Percentiles rank a stretch among this genome's conserved stretches.
These are phyloP conservation scores for Fagus crenata DNA, from an alignment of 306 rosid species.

Conservation along the genomic window DNA sequence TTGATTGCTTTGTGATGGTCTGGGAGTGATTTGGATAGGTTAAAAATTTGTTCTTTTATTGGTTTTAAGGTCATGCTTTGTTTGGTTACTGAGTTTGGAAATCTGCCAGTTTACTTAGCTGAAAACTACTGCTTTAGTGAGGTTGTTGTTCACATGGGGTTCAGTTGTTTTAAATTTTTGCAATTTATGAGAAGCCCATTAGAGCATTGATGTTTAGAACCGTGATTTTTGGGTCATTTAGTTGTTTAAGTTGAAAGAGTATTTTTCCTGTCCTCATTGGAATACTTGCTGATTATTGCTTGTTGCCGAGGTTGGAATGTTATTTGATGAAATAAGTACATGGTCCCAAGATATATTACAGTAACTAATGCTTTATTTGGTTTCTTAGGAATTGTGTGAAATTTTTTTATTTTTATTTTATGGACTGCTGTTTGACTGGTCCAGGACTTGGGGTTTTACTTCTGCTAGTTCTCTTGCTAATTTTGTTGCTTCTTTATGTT, in stretches of 20 bases:
- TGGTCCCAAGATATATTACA: neutral
- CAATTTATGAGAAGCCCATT: neutral
- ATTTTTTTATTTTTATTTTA: neutral
- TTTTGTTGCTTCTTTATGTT: too few species aligned
- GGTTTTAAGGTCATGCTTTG: slow-evolving; percentile 1
- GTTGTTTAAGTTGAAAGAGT: slow-evolving; percentile 25
- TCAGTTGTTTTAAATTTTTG: neutral
- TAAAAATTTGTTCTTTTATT: slow-evolving; percentile 16
- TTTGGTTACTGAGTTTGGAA: slow-evolving; percentile 6
- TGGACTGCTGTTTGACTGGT: too few species aligned
- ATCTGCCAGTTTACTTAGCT: neutral
- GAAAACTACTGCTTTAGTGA: neutral
- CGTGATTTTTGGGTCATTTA: slow-evolving; percentile 12
- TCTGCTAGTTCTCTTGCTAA: too few species aligned
- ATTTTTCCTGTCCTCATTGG: neutral
- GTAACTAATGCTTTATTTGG: neutral
- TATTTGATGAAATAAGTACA: slow-evolving; percentile 1
- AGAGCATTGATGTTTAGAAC: neutral
- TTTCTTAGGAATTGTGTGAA: neutral
- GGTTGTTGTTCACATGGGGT: neutral
- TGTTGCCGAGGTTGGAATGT: neutral
- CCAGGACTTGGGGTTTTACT: too few species aligned
- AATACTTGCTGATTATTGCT: neutral
- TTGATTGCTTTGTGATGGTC: slow-evolving; percentile 11
- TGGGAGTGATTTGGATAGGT: slow-evolving; percentile 19